Base-by-base conservation (phyloP, 768 basidiomycete genomes). In the Lentinula guzmanii region DNA sequence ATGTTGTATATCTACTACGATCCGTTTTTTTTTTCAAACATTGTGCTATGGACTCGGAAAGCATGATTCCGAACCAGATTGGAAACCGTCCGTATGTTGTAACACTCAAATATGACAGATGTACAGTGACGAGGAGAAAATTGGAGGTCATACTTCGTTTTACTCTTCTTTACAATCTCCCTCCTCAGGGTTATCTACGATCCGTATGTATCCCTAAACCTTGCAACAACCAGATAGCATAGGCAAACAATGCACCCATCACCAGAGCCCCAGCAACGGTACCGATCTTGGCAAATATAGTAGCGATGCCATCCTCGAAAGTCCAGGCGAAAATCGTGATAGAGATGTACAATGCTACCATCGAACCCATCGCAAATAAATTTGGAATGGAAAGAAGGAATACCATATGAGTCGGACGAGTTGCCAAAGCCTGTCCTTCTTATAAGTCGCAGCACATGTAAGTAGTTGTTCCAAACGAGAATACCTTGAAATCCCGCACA, bases 291-390 rank as follows among this genome's bases (percentile, higher is more conserved):
- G 60, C 51, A 46, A 64, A 52, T 11, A 62, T 59, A 33, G 43
- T 37, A 4, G 57, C 56, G 21, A 58, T 41, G 15, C 35, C n/a
- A 9, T 56, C 55, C 18, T 58, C 56, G 31, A 61, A 58, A 46
- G 51, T 59, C 39, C 52, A 64, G 2, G 63, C 63, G 4, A 61
- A 54, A 11, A 61, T 61, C 1, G 63, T 64, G 33, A 64, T 59
- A 4, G 63, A 39, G 21, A 58, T 45, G 35, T 64, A 64, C 41
- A 64, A 62, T 24, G 61, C 43, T 37, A 59, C 48, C 63, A 62
- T 62, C 34, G 63, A 51, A 11, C 63, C 61, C 51, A 64, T 62
- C 16, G 61, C 63, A 46, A 64, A 64, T 33, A 64, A 33, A 10
- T 61, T 64, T 5, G 63, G 63, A 35, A 58, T 58, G 5, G 63